Evolutionary conservation across 805 yeast species (phyloP).

Genomic region (Scheffersomyces stipitis): DNA sequence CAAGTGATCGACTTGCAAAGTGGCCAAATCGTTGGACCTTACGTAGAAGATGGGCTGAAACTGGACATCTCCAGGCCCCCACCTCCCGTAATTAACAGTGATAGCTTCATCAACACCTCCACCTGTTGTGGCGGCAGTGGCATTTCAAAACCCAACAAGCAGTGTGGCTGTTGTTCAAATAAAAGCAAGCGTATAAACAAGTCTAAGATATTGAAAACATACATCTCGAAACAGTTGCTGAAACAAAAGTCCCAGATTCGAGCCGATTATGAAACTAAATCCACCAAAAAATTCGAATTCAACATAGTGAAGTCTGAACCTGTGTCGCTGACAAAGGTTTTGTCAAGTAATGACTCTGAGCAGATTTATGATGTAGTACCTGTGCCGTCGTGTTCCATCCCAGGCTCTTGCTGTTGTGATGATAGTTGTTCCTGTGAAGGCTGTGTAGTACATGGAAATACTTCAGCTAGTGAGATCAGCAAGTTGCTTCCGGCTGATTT

Average conservation of each 20-base stretch:
- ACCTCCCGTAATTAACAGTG: conserved; percentile 24
- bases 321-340: too few relatives aligned
- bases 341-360: background rate
- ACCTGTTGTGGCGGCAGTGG: conserved; percentile 31
- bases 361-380: conserved; percentile 23
- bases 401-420: conserved; percentile 38
- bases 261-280: too few relatives aligned
- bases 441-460: conserved; percentile 35
- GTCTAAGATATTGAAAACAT: conserved; percentile 34
- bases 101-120: conserved; percentile 34
- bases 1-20: conserved; percentile 38
- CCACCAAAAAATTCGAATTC: too few relatives aligned
- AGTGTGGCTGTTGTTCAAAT: conserved; percentile 32
- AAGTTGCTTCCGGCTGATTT: conserved; percentile 5
- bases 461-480: conserved; percentile 4
- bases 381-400: conserved; percentile 34
- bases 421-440: conserved; percentile 37
- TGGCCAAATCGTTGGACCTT: conserved; percentile 41
- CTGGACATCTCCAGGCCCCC: conserved; percentile 16
- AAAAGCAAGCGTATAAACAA: conserved; percentile 30
- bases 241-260: conserved; percentile 4
- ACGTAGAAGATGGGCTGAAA: conserved; percentile 17
- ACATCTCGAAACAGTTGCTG: conserved; percentile 23
- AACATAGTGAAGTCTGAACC: too few relatives aligned
- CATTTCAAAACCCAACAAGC: conserved; percentile 15